Evolutionary conservation across 257 asterid species (phyloP).

Genomic region (Primulina tabacum): DNA sequence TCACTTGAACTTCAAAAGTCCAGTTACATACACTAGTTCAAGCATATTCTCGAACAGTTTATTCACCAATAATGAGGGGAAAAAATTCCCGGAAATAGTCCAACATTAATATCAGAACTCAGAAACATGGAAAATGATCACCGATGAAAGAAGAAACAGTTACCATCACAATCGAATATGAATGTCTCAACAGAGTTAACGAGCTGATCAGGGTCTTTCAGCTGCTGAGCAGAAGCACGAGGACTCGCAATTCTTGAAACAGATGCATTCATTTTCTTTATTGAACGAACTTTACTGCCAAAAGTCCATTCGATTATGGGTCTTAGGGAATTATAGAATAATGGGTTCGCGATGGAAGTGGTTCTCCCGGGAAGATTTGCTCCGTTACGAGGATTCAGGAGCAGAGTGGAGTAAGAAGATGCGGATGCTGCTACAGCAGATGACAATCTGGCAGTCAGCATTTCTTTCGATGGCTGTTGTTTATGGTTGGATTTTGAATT

Average conservation of each 20-base stretch:
- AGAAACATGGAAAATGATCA: not conserved
- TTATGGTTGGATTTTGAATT: not conserved
- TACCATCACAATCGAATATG: slow-evolving; percentile 98
- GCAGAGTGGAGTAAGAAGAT: slow-evolving; percentile 41
- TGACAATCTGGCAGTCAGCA: slow-evolving; percentile 52
- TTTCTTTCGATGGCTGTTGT: slow-evolving; percentile 33
- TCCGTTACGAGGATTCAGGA: slow-evolving; percentile 36
- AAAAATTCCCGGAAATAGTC: not conserved
- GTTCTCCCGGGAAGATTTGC: slow-evolving; percentile 32
- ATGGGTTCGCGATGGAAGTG: slow-evolving; percentile 44
- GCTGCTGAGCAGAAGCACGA: slow-evolving; percentile 69
- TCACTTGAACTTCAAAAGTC: no score
- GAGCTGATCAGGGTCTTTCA: slow-evolving; percentile 76
- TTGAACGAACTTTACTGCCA: slow-evolving; percentile 31
- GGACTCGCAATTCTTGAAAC: slow-evolving; percentile 37
- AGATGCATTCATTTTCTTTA: slow-evolving; percentile 48
- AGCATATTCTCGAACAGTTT: slow-evolving; percentile 27
- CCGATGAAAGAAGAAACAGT: not conserved
- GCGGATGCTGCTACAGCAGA: slow-evolving; percentile 35
- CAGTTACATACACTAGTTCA: slow-evolving; percentile 2
- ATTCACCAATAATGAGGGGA: not conserved
- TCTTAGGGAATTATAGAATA: slow-evolving; percentile 34
- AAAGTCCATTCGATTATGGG: slow-evolving; percentile 45
- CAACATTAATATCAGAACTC: not conserved
- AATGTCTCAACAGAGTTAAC: slow-evolving; percentile 90